A percentile compares a stretch with the other conserved stretches of the same genome.
phyloP scores from a whole-genome alignment of 768 basidiomycete genomes.

The Boletus coccyginus region DNA sequence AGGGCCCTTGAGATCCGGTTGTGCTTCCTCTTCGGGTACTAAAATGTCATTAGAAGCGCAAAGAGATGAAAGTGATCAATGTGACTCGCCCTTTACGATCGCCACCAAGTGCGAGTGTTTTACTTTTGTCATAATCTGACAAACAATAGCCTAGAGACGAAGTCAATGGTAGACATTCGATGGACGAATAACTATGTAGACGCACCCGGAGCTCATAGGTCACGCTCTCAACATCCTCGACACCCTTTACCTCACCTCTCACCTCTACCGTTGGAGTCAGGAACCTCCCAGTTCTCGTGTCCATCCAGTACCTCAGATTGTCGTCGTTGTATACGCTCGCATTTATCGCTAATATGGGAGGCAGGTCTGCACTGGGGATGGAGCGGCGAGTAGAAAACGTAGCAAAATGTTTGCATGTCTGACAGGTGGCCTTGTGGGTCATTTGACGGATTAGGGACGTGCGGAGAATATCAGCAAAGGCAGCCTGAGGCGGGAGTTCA shows the following conservation, averaged over 20 bases:
- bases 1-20: slow-evolving; percentile 42
- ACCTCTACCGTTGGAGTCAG: slow-evolving; percentile 55
- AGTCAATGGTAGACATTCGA: background rate
- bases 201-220: slow-evolving; percentile 74
- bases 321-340: slow-evolving; percentile 79
- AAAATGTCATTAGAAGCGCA: background rate
- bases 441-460: slow-evolving; percentile 78
- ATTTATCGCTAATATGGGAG: slow-evolving; percentile 85
- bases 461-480: slow-evolving; percentile 69
- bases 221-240: slow-evolving; percentile 52
- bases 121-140: slow-evolving; percentile 72
- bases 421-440: slow-evolving; percentile 84
- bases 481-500: slow-evolving; percentile 37
- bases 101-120: slow-evolving; percentile 83
- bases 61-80: background rate
- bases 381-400: slow-evolving; percentile 70
- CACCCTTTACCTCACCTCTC: slow-evolving; percentile 56
- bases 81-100: slow-evolving; percentile 66
- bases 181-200: background rate
- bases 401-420: slow-evolving; percentile 73
- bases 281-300: slow-evolving; percentile 46
- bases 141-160: slow-evolving; percentile 64
- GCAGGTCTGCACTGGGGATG: slow-evolving; percentile 62
- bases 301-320: slow-evolving; percentile 70
- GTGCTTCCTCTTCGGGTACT: slow-evolving; percentile 70